A percentile compares a stretch with the other conserved stretches of the same genome.
These are phyloP conservation scores for Amesomyces nigricolor DNA, from an alignment of 2,329 filamentous ascomycete species.

Conservation along the genomic window DNA sequence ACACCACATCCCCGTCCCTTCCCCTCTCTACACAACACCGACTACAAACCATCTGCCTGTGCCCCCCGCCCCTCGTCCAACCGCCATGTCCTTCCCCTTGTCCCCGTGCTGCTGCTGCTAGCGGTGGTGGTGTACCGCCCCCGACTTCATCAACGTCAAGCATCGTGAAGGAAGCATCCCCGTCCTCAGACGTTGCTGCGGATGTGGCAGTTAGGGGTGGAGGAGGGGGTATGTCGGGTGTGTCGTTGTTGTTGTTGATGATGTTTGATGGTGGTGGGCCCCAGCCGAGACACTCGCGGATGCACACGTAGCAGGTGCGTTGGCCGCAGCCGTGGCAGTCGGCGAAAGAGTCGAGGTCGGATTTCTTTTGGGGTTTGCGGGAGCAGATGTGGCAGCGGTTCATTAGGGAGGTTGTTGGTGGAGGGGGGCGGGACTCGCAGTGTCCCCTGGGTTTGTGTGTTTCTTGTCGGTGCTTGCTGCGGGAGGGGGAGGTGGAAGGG, in stretches of 20 bases:
- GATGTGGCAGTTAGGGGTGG: constrained; percentile 17
- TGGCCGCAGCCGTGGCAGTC: constrained; percentile 57
- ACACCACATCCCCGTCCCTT: constrained; percentile 59
- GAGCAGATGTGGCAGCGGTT: constrained; percentile 59
- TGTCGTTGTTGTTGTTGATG: constrained; percentile 9
- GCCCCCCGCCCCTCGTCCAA: constrained; percentile 39
- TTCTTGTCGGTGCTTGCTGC: background rate
- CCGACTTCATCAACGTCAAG: constrained; percentile 39
- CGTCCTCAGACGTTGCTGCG: constrained; percentile 29
- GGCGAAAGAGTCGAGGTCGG: constrained; percentile 60
- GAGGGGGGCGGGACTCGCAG: too few relatives aligned
- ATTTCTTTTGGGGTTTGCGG: constrained; percentile 57
- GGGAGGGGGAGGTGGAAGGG: constrained; percentile 9
- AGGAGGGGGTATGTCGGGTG: background rate
- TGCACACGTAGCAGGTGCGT: constrained; percentile 64
- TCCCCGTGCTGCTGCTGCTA: background rate
- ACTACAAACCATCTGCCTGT: constrained; percentile 56
- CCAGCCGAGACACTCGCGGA: constrained; percentile 56
- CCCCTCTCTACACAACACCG: constrained; percentile 63
- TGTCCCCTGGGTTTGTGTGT: background rate
- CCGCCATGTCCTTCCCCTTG: constrained; percentile 19
- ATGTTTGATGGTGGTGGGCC: constrained; percentile 22
- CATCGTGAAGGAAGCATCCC: constrained; percentile 43
- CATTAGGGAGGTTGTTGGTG: constrained; percentile 14
- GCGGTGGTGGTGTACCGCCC: constrained; percentile 8